Percentiles rank a stretch among this genome's conserved stretches.
phyloP scores from a whole-genome alignment of 768 basidiomycete genomes.

The Lactarius deliciosus region DNA sequence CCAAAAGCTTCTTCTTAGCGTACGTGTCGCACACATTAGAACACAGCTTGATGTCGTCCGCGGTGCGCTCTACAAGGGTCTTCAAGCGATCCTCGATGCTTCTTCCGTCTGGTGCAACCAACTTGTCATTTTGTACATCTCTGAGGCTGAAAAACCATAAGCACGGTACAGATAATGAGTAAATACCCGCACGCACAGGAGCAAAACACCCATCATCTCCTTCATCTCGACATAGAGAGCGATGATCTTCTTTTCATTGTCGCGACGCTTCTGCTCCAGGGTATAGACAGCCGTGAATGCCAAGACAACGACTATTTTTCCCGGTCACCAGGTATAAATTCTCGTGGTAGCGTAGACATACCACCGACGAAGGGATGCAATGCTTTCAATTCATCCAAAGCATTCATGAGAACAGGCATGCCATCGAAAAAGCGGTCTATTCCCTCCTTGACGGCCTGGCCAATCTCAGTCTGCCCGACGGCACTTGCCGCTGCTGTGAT shows the following conservation, averaged over 20 bases:
- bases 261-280: slow-evolving; percentile 48
- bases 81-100: slow-evolving; percentile 39
- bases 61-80: slow-evolving; percentile 33
- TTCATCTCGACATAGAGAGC: slow-evolving; percentile 51
- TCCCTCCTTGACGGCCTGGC: slow-evolving; percentile 26
- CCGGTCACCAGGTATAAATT: background rate
- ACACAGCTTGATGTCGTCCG: slow-evolving; percentile 37
- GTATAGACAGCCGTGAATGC: slow-evolving; percentile 52
- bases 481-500: slow-evolving; percentile 11
- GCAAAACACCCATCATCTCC: slow-evolving; percentile 42
- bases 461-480: slow-evolving; percentile 10
- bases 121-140: slow-evolving; percentile 35
- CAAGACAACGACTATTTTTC: slow-evolving; percentile 43
- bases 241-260: slow-evolving; percentile 51
- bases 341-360: slow-evolving; percentile 14
- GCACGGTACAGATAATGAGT: background rate
- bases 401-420: slow-evolving; percentile 33
- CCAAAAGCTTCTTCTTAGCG: slow-evolving; percentile 34
- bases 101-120: slow-evolving; percentile 36
- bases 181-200: slow-evolving; percentile 10
- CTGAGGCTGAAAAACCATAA: slow-evolving; percentile 33
- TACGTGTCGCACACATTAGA: slow-evolving; percentile 39
- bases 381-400: slow-evolving; percentile 33
- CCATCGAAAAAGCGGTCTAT: slow-evolving; percentile 32
- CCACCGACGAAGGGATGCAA: slow-evolving; percentile 35